phyloP scores from a whole-genome alignment of 768 basidiomycete species.

The Mycena albidolilacea region DNA sequence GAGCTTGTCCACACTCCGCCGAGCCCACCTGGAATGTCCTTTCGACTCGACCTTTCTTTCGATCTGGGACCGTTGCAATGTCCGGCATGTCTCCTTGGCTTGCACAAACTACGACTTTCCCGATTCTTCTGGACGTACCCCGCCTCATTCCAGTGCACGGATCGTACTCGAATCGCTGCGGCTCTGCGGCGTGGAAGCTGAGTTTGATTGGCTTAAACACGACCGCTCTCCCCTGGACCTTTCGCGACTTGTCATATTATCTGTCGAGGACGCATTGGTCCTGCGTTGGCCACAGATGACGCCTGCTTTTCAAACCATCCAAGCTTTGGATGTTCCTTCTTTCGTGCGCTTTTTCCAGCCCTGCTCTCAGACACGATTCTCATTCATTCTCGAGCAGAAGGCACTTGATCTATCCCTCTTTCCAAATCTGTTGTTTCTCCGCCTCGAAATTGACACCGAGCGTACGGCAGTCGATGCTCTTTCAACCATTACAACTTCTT shows the following conservation, averaged over 20 bases:
- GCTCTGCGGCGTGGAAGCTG: not conserved
- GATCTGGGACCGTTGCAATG: not conserved
- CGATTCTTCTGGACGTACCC: not conserved
- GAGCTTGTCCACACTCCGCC: not conserved
- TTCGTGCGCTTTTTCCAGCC: too few relatives aligned
- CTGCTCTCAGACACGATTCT: too few relatives aligned
- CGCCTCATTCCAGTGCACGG: not conserved
- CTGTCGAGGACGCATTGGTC: not conserved
- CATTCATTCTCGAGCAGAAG: too few relatives aligned
- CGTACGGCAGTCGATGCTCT: too few relatives aligned
- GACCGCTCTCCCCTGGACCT: not conserved
- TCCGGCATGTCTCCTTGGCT: not conserved
- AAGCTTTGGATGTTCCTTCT: too few relatives aligned
- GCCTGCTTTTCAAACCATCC: not conserved
- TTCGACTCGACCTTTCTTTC: not conserved
- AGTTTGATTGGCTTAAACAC: not conserved
- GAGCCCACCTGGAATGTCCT: not conserved
- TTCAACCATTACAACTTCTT: too few relatives aligned
- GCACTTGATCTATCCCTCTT: too few relatives aligned
- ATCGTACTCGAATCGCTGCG: not conserved
- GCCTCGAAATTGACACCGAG: too few relatives aligned
- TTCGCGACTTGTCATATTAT: not conserved
- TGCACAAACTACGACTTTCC: not conserved
- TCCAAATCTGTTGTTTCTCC: too few relatives aligned
- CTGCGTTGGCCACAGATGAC: not conserved